Conservation (phyloP, 1,139 yeast genomes). For the Blastobotrys elegans region DNA sequence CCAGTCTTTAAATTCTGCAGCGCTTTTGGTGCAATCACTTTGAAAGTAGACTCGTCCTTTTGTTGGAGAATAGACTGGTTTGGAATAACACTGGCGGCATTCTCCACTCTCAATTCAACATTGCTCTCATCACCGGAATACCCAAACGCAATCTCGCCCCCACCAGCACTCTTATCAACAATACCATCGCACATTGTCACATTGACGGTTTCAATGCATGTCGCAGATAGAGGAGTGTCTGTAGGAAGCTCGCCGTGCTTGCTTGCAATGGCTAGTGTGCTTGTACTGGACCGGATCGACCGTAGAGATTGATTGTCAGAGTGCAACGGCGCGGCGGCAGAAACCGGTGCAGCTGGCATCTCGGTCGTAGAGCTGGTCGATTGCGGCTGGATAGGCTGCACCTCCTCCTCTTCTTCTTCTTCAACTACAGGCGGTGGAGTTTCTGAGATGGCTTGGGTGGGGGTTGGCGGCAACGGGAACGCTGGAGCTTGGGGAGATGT, state of each 20-base stretch:
- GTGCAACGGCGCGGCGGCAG: constrained; percentile 1
- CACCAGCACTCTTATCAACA: constrained; percentile 51
- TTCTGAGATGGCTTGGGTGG: background rate
- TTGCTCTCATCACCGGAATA: constrained; percentile 37
- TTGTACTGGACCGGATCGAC: constrained; percentile 21
- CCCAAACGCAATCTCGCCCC: constrained; percentile 78
- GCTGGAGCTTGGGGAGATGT: background rate
- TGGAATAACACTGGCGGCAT: constrained; percentile 18
- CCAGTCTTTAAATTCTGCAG: constrained; percentile 2
- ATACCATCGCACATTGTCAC: constrained; percentile 67
- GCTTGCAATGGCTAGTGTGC: background rate
- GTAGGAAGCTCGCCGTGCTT: constrained; percentile 43
- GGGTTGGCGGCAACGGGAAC: too few relatives aligned
- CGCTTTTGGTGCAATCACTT: background rate
- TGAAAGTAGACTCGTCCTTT: constrained; percentile 5
- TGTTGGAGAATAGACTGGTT: constrained; percentile 23
- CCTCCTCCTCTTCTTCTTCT: background rate
- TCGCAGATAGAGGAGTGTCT: constrained; percentile 62
- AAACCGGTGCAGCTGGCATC: background rate
- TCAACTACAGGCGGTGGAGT: background rate
- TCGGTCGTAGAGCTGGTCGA: background rate
- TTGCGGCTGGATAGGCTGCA: background rate
- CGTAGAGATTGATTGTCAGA: constrained; percentile 23
- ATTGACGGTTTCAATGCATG: constrained; percentile 76
- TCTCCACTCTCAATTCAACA: constrained; percentile 19